Percentiles rank a stretch among this genome's conserved stretches.
Evolutionary conservation across 768 basidiomycete genomes (phyloP).

Genomic region (Psilocybe tampanensis): DNA sequence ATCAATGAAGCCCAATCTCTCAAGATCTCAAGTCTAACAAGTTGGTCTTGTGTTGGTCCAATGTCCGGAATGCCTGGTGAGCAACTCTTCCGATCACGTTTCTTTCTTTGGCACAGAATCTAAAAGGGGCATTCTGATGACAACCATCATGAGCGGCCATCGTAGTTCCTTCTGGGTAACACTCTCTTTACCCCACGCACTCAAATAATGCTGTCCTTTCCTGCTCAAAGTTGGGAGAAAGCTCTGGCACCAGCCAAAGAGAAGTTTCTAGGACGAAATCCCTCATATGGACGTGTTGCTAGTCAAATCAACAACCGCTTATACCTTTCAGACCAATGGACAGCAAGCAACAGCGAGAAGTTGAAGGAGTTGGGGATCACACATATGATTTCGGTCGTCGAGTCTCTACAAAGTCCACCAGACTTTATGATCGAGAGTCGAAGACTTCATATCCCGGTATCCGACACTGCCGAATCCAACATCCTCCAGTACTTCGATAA

Average conservation of each 20-base stretch:
- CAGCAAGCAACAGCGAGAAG: slow-evolving; percentile 50
- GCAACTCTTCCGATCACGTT: too few species aligned
- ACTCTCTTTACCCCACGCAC: neutral
- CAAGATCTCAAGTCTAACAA: too few species aligned
- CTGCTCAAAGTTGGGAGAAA: slow-evolving; percentile 32
- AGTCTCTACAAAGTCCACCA: slow-evolving; percentile 49
- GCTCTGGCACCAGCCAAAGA: slow-evolving; percentile 17
- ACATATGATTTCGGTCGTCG: slow-evolving; percentile 70
- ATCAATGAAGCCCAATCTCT: too few species aligned
- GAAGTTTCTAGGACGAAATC: slow-evolving; percentile 1
- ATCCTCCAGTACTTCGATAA: slow-evolving; percentile 36
- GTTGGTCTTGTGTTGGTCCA: too few species aligned
- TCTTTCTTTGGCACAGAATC: neutral
- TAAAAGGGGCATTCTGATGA: neutral
- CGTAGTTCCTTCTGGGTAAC: neutral
- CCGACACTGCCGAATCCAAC: slow-evolving; percentile 31
- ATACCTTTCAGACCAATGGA: slow-evolving; percentile 65
- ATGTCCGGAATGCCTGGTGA: too few species aligned
- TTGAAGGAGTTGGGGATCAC: slow-evolving; percentile 67
- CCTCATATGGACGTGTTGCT: slow-evolving; percentile 28
- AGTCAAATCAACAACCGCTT: slow-evolving; percentile 47
- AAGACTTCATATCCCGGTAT: slow-evolving; percentile 50
- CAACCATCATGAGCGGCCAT: neutral
- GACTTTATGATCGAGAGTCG: slow-evolving; percentile 40
- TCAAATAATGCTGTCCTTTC: slow-evolving; percentile 34